Evolutionary conservation across 768 basidiomycete genomes (phyloP).

Genomic region (Collybia mongolica): DNA sequence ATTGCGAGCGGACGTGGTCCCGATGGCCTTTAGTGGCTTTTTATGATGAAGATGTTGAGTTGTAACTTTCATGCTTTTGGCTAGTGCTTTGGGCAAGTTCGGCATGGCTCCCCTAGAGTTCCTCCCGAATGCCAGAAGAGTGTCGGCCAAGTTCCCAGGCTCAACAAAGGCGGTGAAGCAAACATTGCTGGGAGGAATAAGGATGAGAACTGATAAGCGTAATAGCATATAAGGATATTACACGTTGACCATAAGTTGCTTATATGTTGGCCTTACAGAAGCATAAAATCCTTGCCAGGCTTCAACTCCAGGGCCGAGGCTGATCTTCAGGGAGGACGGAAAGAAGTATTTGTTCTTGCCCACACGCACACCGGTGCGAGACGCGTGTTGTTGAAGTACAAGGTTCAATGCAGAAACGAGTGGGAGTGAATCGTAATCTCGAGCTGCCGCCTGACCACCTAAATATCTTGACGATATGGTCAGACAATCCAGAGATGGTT

Average conservation of each 20-base stretch:
- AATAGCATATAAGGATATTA: slow-evolving; percentile 19
- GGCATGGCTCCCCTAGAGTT: slow-evolving; percentile 43
- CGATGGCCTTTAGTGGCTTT: slow-evolving; percentile 45
- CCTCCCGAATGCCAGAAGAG: slow-evolving; percentile 46
- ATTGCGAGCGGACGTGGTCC: slow-evolving; percentile 32
- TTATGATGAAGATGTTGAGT: slow-evolving; percentile 57
- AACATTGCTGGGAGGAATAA: slow-evolving; percentile 35
- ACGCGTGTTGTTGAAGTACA: slow-evolving; percentile 48
- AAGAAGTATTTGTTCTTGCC: slow-evolving; percentile 62
- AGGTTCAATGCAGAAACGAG: slow-evolving; percentile 60
- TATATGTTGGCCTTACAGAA: slow-evolving; percentile 47
- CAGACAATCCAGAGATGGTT: neutral
- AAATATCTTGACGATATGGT: slow-evolving; percentile 43
- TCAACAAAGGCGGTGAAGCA: slow-evolving; percentile 57
- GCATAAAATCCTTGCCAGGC: slow-evolving; percentile 47
- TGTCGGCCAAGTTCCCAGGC: slow-evolving; percentile 62
- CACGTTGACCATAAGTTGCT: slow-evolving; percentile 55
- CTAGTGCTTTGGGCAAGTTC: slow-evolving; percentile 44
- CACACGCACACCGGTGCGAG: slow-evolving; percentile 45
- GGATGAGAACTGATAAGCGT: neutral
- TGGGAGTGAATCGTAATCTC: slow-evolving; percentile 47
- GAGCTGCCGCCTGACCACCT: slow-evolving; percentile 40
- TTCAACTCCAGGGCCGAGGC: slow-evolving; percentile 33
- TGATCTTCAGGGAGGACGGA: slow-evolving; percentile 21
- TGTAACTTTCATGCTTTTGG: slow-evolving; percentile 52